Base-by-base conservation (phyloP, 2,329 filamentous ascomycete genomes). In the Diplocarpon rosae region DNA sequence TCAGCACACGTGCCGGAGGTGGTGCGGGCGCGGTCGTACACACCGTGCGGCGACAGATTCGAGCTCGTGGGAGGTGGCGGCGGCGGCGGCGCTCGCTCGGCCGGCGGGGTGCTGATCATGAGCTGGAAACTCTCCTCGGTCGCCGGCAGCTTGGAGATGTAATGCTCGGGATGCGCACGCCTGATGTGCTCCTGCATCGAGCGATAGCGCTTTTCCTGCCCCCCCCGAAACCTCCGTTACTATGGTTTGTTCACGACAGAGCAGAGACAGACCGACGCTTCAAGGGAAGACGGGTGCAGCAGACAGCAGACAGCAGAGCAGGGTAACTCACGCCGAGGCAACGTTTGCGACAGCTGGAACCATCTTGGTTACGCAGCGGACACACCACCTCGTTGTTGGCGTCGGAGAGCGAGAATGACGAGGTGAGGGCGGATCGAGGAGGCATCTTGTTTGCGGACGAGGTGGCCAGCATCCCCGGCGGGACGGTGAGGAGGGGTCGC, bases 181-280 rank as follows among this genome's bases (percentile, higher is more conserved):
- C 92, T 86, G 61, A 98, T 96, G 63, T 98, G 92, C 75, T 98
- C 92, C 69, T 96, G 92, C 87, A 98, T 96, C 52, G 90, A 96
- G 65, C 92, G 88, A 70, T 89, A 98, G 56, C 86, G 78, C 68
- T 94, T 94, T 71, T 93, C 87, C 87, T 93, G 67, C 64, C 47
- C 48, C 57, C 52, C n/a, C 3, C 44, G 52, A 52, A 52, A 48
- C 55, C 54, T 48, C 46, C 55, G 56, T 60, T 61, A 59, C 58
- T 56, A 62, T 56, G 49, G 54, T 52, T n/a, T 58, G 57, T 47
- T 53, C 59, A 45, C 57, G 43, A 55, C 45, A 55, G 54, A 54
- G 52, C 46, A 20, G 33, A 41, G 46, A 47, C 38, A 56, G n/a
- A n/a, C n/a, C n/a, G n/a, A n/a, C n/a, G 52, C 51, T 50, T 53